A percentile compares a stretch with the other conserved stretches of the same genome.
These are phyloP conservation scores for Zygoascus bituminiphila DNA, from an alignment of 805 yeast species.

Conservation along the genomic window DNA sequence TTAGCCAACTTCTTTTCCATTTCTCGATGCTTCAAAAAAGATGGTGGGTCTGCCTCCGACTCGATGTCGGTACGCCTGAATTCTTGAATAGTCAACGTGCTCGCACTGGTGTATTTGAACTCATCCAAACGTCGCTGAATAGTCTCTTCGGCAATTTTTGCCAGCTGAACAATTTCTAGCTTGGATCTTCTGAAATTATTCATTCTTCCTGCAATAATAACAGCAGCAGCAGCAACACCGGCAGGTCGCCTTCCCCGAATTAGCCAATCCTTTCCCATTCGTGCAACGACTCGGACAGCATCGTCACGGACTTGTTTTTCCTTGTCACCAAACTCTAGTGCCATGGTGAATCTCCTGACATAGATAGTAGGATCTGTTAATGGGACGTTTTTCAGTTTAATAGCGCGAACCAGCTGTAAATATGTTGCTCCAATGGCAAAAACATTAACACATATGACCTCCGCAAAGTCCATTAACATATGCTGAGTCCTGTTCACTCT, in stretches of 20 bases:
- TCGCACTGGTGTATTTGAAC: conserved; percentile 71
- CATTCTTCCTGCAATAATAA: conserved; percentile 91
- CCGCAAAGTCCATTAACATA: conserved; percentile 92
- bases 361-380: conserved; percentile 90
- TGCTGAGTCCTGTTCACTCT: conserved; percentile 86
- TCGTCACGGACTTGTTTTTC: conserved; percentile 68
- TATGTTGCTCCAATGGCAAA: conserved; percentile 95
- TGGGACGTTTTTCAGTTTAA: conserved; percentile 72
- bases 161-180: conserved; percentile 87
- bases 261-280: conserved; percentile 95
- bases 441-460: conserved; percentile 82
- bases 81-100: conserved; percentile 58
- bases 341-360: conserved; percentile 88
- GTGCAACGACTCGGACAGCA: conserved; percentile 75
- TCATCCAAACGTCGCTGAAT: conserved; percentile 84
- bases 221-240: conserved; percentile 96
- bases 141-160: conserved; percentile 92
- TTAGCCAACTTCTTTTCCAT: conserved; percentile 33
- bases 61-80: conserved; percentile 47
- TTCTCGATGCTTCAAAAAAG: conserved; percentile 55
- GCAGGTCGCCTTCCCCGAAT: conserved; percentile 97
- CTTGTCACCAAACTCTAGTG: conserved; percentile 65
- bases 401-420: conserved; percentile 79
- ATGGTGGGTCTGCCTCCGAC: conserved; percentile 69
- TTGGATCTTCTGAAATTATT: conserved; percentile 88